Evolutionary conservation across 176 grass and related monocot genomes (phyloP), one percentile per base, ranked within the genome.

Genomic region (Eremochloa ophiuroides): DNA sequence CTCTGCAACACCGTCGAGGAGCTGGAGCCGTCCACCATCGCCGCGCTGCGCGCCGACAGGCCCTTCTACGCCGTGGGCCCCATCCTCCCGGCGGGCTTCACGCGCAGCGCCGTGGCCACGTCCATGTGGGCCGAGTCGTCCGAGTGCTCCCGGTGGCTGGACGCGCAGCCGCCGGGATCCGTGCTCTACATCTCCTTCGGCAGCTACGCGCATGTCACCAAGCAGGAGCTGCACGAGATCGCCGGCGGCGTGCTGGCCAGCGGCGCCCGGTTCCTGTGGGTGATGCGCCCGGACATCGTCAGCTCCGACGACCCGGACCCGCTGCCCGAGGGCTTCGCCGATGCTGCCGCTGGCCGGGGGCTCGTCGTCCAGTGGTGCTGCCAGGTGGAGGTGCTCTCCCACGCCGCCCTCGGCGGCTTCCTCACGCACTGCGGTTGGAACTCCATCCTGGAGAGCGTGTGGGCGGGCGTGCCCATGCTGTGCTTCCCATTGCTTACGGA

Each of bases 371-470:
- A 59, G 10, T 97, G 94, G 94, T 97, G 94, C 79, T 75, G 80
- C 82, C 90, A 93, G 71, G 85, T 88, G 47, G 90, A 91, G 75
- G 93, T 97, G 50, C 58, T 97, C 16, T 39, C 84, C 17, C 88
- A 91, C 90, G 30, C 81, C 1, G 55, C 88, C 26, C 68, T 91
- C 0, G 88, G 86, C 0, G 83, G 22, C 0, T 97, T 97, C 88
- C 46, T 97, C 13, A 97, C 90, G 60, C 93, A 97, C 76, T 93
- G 88, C 37, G 93, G 93, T 3, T 97, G 93, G 93, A 97, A 97
- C 68, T 97, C 90, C 20, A 37, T 91, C n/a, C 69, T 93, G 7
- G 94, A 97, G 85, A 91, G 88, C 43, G 65, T 83, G 8, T 89
- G 91, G 94, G 87, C 81, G 1, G 86, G 84, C 3, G 84, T 93